Evolutionary conservation across 2,329 filamentous ascomycete genomes (phyloP).

Genomic region (Colletotrichum lupini): DNA sequence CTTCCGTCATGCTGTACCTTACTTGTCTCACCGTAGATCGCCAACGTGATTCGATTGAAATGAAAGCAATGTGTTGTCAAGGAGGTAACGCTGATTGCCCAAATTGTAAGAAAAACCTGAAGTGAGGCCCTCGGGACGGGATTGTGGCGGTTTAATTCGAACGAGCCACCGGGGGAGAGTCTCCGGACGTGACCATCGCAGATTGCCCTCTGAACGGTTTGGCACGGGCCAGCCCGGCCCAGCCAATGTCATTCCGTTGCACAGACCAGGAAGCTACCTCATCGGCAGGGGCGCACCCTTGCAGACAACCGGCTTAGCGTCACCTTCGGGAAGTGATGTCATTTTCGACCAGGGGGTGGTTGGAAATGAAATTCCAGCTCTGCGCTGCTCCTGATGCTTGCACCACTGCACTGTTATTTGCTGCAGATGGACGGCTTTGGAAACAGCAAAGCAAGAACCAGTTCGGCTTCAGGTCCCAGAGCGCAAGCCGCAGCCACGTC

Average conservation of each 20-base stretch:
- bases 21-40: neutral
- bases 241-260: constrained; percentile 22
- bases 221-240: constrained; percentile 22
- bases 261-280: constrained; percentile 18
- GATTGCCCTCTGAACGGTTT: neutral
- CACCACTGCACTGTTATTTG: too few species aligned
- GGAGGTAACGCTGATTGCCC: neutral
- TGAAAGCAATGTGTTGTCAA: constrained; percentile 7
- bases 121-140: neutral
- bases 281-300: constrained; percentile 11
- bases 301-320: neutral
- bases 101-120: neutral
- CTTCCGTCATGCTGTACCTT: constrained; percentile 13
- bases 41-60: neutral
- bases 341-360: constrained; percentile 11
- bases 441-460: constrained; percentile 12
- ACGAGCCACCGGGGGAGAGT: constrained; percentile 22
- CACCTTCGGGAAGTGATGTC: constrained; percentile 26
- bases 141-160: too few species aligned
- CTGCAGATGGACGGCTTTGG: constrained; percentile 12
- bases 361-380: constrained; percentile 17
- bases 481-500: neutral
- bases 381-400: too few species aligned
- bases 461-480: neutral
- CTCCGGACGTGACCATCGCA: constrained; percentile 22